These are phyloP conservation scores for Saturnispora sekii DNA, from an alignment of 805 yeast species.

Conservation along the genomic window DNA sequence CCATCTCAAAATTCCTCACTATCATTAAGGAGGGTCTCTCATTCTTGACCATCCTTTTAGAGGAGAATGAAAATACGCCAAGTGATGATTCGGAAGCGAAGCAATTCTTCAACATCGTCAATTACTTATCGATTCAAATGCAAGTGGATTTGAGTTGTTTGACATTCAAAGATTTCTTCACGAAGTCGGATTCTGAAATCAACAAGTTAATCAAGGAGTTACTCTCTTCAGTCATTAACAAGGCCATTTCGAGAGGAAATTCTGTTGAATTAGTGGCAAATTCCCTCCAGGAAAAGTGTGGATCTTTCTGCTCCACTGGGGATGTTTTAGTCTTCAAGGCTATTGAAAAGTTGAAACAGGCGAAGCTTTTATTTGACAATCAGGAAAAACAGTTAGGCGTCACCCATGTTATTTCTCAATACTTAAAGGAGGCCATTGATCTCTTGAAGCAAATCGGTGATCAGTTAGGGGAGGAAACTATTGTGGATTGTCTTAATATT, in stretches of 20 bases:
- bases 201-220: constrained; percentile 72
- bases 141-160: constrained; percentile 59
- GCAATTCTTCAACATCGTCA: constrained; percentile 56
- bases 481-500: constrained; percentile 70
- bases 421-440: constrained; percentile 64
- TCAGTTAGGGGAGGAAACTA: constrained; percentile 64
- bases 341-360: constrained; percentile 80
- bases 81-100: constrained; percentile 11
- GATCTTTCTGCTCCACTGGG: constrained; percentile 86
- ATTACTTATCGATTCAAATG: constrained; percentile 54
- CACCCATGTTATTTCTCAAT: constrained; percentile 29
- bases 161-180: constrained; percentile 67
- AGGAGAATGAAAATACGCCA: constrained; percentile 38
- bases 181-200: constrained; percentile 49
- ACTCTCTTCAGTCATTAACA: constrained; percentile 79
- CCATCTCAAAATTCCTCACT: constrained; percentile 63
- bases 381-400: constrained; percentile 60
- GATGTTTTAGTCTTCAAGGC: constrained; percentile 94
- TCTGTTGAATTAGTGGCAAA: constrained; percentile 85
- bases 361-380: constrained; percentile 60
- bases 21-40: constrained; percentile 86
- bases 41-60: constrained; percentile 70
- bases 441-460: constrained; percentile 74
- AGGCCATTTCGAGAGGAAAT: constrained; percentile 83
- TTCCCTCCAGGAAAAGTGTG: constrained; percentile 84